Evolutionary conservation across 148 eudicot species (phyloP).

Genomic region (Vaccinium corymbosum): DNA sequence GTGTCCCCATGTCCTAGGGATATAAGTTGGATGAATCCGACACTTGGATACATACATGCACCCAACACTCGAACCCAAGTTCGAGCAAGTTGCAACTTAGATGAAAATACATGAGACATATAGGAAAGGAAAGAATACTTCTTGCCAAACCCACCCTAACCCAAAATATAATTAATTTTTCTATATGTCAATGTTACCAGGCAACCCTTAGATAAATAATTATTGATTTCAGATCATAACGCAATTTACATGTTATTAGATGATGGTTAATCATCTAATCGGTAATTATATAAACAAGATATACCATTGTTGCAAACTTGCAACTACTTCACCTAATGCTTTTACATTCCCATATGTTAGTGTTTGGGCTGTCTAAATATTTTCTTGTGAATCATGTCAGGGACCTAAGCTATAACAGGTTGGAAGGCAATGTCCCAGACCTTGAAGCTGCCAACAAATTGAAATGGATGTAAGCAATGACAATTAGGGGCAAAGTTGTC

Average conservation of each 20-base stretch:
- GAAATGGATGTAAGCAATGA: constrained; percentile 35
- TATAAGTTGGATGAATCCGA: too few relatives aligned
- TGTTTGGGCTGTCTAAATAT: not conserved
- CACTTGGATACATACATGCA: too few relatives aligned
- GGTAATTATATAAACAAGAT: not conserved
- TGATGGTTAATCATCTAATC: not conserved
- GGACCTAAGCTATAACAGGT: not conserved
- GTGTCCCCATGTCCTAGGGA: too few relatives aligned
- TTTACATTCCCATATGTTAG: not conserved
- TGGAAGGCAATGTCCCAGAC: constrained; percentile 33
- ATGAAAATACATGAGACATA: too few relatives aligned
- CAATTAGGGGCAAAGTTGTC: not conserved
- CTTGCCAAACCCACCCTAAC: too few relatives aligned
- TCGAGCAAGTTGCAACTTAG: too few relatives aligned
- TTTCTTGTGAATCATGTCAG: not conserved
- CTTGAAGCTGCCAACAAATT: not conserved
- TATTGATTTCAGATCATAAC: too few relatives aligned
- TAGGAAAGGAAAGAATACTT: too few relatives aligned
- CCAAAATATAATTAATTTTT: too few relatives aligned
- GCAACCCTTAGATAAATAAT: too few relatives aligned
- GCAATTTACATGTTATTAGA: not conserved
- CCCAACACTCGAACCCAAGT: too few relatives aligned
- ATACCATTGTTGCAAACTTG: not conserved
- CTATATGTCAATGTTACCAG: too few relatives aligned
- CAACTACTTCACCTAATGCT: not conserved